Conservation (phyloP, 202 grass and related monocot species). For the Zizania palustris region DNA sequence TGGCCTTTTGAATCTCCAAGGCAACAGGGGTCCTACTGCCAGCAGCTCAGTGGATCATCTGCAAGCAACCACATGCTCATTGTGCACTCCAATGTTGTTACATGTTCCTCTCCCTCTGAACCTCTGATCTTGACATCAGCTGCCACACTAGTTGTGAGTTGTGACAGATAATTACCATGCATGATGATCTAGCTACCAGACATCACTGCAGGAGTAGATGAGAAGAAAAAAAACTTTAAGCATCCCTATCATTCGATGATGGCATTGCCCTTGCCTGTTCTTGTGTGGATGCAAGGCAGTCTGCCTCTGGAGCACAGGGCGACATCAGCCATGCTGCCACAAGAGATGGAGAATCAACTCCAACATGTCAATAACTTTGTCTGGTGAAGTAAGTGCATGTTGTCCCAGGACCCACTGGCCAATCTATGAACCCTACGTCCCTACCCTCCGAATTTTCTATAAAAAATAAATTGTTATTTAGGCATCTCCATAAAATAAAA, state of each 20-base stretch:
- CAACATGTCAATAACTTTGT: slow-evolving; percentile 42
- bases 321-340: slow-evolving; percentile 19
- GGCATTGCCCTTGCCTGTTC: slow-evolving; percentile 5
- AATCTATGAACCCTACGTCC: too few species aligned
- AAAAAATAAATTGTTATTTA: too few species aligned
- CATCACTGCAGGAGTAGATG: too few species aligned
- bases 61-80: slow-evolving; percentile 29
- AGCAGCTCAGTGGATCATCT: slow-evolving; percentile 25
- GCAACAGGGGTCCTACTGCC: slow-evolving; percentile 38
- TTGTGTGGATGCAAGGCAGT: slow-evolving; percentile 2
- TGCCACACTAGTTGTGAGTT: too few species aligned
- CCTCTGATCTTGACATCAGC: too few species aligned
- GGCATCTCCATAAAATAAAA: too few species aligned
- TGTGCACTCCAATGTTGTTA: background rate
- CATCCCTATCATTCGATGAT: background rate
- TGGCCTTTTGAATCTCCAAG: slow-evolving; percentile 45
- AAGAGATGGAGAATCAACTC: background rate
- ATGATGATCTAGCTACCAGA: too few species aligned
- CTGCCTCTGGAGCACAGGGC: slow-evolving; percentile 8
- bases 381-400: slow-evolving; percentile 18
- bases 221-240: background rate
- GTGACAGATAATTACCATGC: too few species aligned
- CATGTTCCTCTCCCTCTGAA: too few species aligned
- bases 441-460: too few species aligned
- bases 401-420: background rate